A percentile compares a stretch with the other conserved stretches of the same genome.
Evolutionary conservation across 805 yeast genomes (phyloP).

Genomic region (Yamadazyma nakazawae): DNA sequence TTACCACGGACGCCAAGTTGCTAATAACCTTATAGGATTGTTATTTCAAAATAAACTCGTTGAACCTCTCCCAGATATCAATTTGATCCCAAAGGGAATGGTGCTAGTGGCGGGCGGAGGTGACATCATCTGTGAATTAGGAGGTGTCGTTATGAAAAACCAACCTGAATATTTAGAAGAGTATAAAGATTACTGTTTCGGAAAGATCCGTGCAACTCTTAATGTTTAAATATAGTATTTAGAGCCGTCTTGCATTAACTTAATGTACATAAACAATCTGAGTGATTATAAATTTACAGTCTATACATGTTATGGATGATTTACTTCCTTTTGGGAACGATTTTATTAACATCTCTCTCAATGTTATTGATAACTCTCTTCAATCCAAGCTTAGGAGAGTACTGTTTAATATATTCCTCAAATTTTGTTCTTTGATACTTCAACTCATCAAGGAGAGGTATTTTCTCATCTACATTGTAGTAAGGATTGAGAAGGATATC

Average conservation of each 20-base stretch:
- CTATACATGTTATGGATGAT: not conserved
- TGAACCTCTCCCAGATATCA: slow-evolving; percentile 32
- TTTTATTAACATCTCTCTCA: slow-evolving; percentile 9
- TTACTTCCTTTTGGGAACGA: slow-evolving; percentile 6
- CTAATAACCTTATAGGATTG: slow-evolving; percentile 32
- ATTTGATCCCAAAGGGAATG: slow-evolving; percentile 39
- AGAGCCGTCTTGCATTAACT: not conserved
- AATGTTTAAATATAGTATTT: slow-evolving; percentile 8
- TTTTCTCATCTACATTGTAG: slow-evolving; percentile 15
- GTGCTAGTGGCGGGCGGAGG: slow-evolving; percentile 39
- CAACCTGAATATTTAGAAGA: slow-evolving; percentile 32
- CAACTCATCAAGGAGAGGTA: slow-evolving; percentile 43
- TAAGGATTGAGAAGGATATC: slow-evolving; percentile 60
- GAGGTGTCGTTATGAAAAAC: slow-evolving; percentile 32
- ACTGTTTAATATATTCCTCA: slow-evolving; percentile 39
- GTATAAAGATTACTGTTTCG: slow-evolving; percentile 41
- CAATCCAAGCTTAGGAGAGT: slow-evolving; percentile 7
- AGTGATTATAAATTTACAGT: not conserved
- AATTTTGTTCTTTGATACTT: slow-evolving; percentile 30
- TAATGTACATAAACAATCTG: not conserved
- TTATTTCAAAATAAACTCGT: slow-evolving; percentile 28
- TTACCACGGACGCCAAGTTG: slow-evolving; percentile 39
- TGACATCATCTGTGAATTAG: slow-evolving; percentile 35
- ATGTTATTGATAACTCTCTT: slow-evolving; percentile 11
- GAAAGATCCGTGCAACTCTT: slow-evolving; percentile 37